These are phyloP conservation scores for Arachnomyces sp. DNA, from an alignment of 2,329 filamentous ascomycete species.

Conservation along the genomic window DNA sequence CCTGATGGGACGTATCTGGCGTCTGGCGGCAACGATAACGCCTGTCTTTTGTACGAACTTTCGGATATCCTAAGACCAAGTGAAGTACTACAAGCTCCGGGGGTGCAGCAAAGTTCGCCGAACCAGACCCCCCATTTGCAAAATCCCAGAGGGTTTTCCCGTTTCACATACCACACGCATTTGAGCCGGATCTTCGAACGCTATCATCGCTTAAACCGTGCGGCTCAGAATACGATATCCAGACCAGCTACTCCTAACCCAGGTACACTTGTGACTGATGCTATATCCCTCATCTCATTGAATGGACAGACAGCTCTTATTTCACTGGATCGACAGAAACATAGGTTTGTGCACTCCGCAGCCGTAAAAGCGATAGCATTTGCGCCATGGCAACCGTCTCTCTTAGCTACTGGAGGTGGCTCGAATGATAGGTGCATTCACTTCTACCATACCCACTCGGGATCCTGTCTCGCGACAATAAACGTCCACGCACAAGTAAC, in stretches of 20 bases:
- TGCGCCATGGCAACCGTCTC: conserved; percentile 81
- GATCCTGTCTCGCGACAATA: conserved; percentile 78
- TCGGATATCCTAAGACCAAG: conserved; percentile 43
- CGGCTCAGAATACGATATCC: conserved; percentile 22
- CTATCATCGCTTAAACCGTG: conserved; percentile 16
- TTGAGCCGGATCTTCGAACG: conserved; percentile 18
- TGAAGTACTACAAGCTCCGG: neutral
- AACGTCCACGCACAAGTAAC: conserved; percentile 91
- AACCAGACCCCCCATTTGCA: conserved; percentile 1
- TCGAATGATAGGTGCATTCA: conserved; percentile 93
- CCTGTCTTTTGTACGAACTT: conserved; percentile 71
- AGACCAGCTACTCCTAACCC: conserved; percentile 13
- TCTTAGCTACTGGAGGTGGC: conserved; percentile 85
- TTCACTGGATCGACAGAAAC: conserved; percentile 51
- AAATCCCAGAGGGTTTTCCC: conserved; percentile 16
- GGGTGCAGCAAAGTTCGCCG: neutral
- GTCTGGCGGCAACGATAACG: conserved; percentile 87
- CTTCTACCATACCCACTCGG: conserved; percentile 83
- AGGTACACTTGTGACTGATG: conserved; percentile 17
- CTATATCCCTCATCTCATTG: conserved; percentile 22
- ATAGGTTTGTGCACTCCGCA: conserved; percentile 70
- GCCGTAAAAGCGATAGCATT: conserved; percentile 97
- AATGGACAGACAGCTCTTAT: conserved; percentile 41
- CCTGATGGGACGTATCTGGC: conserved; percentile 67
- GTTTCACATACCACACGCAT: conserved; percentile 13